Base-by-base conservation (phyloP, 2,329 filamentous ascomycete genomes). In the Xylariaceae sp. region DNA sequence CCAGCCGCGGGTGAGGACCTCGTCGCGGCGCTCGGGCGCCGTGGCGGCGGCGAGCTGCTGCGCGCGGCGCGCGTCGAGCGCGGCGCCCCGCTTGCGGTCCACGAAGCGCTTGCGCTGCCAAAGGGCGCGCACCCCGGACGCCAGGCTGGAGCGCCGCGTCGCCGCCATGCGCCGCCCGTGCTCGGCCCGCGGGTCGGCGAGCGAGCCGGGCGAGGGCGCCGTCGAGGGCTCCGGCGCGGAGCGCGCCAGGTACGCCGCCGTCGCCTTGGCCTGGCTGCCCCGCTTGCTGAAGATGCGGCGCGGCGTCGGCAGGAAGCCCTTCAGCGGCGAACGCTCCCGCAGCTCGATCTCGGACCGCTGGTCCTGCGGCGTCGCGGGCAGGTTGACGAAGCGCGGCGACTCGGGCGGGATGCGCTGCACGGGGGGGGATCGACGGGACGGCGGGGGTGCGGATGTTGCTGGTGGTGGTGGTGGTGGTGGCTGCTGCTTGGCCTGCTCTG, bases 301-400 rank as follows among this genome's bases (percentile, higher is more conserved):
- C 22, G 92, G 90, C 0, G 87, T 68, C 7, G 92, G 92, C 0
- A 98, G 72, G 37, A 80, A 76, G 47, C 92, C 92, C 57, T 87
- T 87, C 21, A 87, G 58, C 8, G 60, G 61, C 40, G 58, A 62
- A 11, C 55, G 55, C 46, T 73, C 65, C 19, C 50, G 46, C 12
- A 7, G 24, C 29, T 36, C 38, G 5, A 44, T 46, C 32, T 56
- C 55, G 44, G 53, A 43, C 2, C 47, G 47, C n/a, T 75, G 70
- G 32, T 80, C 77, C 57, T 94, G 87, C n/a, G 77, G 72, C 31
- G 83, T 74, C 46, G 71, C 70, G 30, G 89, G 90, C 35, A 95
- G 68, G 45, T 86, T 78, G 62, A 96, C 83, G 67, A 83, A 96
- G 44, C 75, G 74, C 29, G 92, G 90, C 22, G 88, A 94, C 57